Evolutionary conservation across 2,329 filamentous ascomycete species (phyloP), one percentile per base, ranked within the genome.

Genomic region (Trichoderma koningii): DNA sequence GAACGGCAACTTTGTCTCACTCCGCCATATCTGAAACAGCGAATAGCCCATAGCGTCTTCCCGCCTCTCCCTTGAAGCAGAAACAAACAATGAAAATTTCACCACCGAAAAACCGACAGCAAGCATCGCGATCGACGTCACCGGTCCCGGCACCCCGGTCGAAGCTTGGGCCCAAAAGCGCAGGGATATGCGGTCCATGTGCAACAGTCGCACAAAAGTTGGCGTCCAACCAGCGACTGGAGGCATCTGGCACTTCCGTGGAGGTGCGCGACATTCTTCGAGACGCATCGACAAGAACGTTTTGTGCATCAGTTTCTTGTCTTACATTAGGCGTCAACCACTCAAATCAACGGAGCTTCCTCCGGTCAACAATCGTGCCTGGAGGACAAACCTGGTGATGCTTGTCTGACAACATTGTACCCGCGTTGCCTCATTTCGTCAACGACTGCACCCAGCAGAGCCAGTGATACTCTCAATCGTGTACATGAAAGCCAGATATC

Each of bases 51-150:
- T 23, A 23, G 21, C 9, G 30, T 7, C 34, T 14, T 38, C 34
- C 9, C 34, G 34, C 34, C 34, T 38, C 34, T 14, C 34, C 34
- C 34, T 38, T 38, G 12, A 38, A 28, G 44, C 30, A 52, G 2
- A 26, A 45, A 50, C 23, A 23, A 42, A 23, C 10, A 48, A 38
- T 9, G 5, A 34, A n/a, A 42, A 15, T 10, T 34, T 34, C 3
- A 14, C 12, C 3, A 14, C 12, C 12, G 12, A 5, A 38, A 38
- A 10, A 14, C 14, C 12, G 10, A 38, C 12, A 38, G 34, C 34
- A 51, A 19, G 41, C 59, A 63, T 55, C 42, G 26, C 41, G 51
- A 63, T 55, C 61, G 51, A 63, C 61, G 61, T 63, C 61, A 63
- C 61, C 44, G 44, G 38, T 55, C 19, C 52, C 30, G n/a, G 50